Base-by-base conservation (phyloP, 306 rosid species). In the Hippophae gyantsensis region DNA sequence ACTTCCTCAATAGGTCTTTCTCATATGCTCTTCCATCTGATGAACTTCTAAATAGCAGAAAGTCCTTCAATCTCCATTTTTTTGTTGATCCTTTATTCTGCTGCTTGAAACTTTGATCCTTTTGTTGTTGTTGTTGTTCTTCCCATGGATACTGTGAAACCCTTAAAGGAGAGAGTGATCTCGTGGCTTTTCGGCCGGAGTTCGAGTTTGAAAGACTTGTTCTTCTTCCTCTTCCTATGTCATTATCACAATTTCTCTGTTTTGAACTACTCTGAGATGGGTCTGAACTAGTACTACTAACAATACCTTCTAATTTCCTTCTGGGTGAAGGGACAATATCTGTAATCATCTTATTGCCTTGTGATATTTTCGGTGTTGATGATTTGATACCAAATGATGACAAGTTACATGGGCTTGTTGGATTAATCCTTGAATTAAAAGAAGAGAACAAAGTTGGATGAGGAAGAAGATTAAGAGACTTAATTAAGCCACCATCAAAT, bases 41-140 rank as follows among this genome's bases (percentile, higher is more conserved):
- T 6, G 96, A 93, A 51, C 99, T 92, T 0, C 96, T 85, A 57
- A 92, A 92, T 66, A 92, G 43, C 45, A 89, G 63, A 8, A 89
- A 86, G 59, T 92, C 94, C 49, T 62, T 84, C 43, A 92, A 48
- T 40, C 86, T 85, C 99, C 99, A 92, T 71, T 77, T 88, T 69
- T 67, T 18, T 18, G 23, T 86, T 0, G 82, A 63, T 56, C 74
- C 69, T 74, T 82, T 83, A 0, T 74, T 75, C 62, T 52, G 40
- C 60, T 54, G 55, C 58, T 56, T 68, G 57, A 63, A 83, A 10
- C 46, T 64, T 14, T 8, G 66, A 13, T 68, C 48, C 26, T 48
- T 56, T 25, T 38, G 60, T 32, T 52, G 26, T 45, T 71, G 78
- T 60, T 67, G 74, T 60, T 32, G 38, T 2, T 18, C 23, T 0